phyloP scores from a whole-genome alignment of 2,329 filamentous ascomycete species.

The Calonectria henricotiae region DNA sequence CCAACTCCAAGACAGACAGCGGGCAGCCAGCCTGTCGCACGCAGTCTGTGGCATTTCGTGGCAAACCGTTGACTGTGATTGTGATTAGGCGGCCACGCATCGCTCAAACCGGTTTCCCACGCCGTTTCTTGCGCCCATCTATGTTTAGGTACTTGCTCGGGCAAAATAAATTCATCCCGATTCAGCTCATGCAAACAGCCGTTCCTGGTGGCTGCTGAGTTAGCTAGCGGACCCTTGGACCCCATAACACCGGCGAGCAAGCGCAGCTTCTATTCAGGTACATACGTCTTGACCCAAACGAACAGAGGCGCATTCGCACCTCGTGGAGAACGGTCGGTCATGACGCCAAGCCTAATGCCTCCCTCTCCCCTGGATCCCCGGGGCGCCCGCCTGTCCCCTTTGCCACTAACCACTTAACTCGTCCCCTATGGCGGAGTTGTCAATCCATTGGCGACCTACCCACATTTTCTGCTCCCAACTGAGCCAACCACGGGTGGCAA shows the following conservation, averaged over 20 bases:
- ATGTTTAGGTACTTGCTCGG: neutral
- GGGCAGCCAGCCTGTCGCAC: neutral
- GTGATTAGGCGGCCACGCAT: neutral
- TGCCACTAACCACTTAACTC: neutral
- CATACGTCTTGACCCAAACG: neutral
- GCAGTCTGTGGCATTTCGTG: neutral
- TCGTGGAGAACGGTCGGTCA: slow-evolving; percentile 20
- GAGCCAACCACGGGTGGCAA: slow-evolving; percentile 19
- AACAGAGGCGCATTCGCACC: slow-evolving; percentile 10
- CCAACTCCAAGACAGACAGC: too few species aligned
- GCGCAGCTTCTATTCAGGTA: slow-evolving; percentile 13
- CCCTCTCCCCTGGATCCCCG: neutral
- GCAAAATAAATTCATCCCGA: neutral
- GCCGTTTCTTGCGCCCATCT: neutral
- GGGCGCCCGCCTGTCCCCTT: neutral
- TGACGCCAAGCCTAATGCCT: neutral
- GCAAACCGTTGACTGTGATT: neutral
- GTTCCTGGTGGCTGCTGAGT: slow-evolving; percentile 27
- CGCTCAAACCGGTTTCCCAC: slow-evolving; percentile 1
- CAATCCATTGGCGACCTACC: slow-evolving; percentile 18
- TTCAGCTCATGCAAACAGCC: slow-evolving; percentile 13
- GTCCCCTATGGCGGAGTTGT: neutral
- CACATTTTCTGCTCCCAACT: slow-evolving; percentile 5
- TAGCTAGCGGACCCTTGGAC: slow-evolving; percentile 24
- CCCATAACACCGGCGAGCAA: slow-evolving; percentile 7